Evolutionary conservation across 2,329 filamentous ascomycete genomes (phyloP).

Genomic region (Stagonosporopsis cucurbitacearum): DNA sequence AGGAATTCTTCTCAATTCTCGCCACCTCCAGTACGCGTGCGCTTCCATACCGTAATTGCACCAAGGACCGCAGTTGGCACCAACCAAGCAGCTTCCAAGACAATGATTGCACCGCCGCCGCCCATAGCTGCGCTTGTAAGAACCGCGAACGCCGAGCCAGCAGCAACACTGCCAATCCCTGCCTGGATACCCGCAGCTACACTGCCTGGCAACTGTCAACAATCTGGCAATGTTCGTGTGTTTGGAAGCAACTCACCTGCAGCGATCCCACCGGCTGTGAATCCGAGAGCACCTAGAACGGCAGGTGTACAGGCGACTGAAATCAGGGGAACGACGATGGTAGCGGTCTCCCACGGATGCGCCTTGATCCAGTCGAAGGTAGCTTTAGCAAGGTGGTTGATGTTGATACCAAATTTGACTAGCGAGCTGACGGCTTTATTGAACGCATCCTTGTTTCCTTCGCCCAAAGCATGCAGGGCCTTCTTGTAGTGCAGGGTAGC

Average conservation of each 20-base stretch:
- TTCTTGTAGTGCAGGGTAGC: no score
- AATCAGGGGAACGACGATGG: background rate
- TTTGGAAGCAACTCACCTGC: background rate
- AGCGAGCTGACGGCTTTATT: no score
- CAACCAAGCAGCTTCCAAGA: conserved; percentile 8
- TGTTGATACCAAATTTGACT: no score
- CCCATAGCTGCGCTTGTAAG: conserved; percentile 37
- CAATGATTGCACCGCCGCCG: conserved; percentile 25
- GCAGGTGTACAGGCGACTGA: background rate
- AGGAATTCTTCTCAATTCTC: no score
- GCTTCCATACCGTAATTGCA: background rate
- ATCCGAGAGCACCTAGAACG: background rate
- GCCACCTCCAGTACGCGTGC: background rate
- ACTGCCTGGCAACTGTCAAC: conserved; percentile 20
- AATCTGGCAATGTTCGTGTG: background rate
- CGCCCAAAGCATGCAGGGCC: no score
- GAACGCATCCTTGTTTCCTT: no score
- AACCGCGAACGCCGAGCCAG: conserved; percentile 27
- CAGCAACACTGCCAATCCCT: conserved; percentile 26
- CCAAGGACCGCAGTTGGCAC: background rate
- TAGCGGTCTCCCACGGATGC: background rate
- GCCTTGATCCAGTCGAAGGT: background rate
- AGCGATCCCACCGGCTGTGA: background rate
- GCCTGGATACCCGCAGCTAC: conserved; percentile 33
- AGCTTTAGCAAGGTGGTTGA: no score